A percentile compares a stretch with the other conserved stretches of the same genome.
Evolutionary conservation across 345 rosid species (phyloP).

Genomic region (Luvunga scandens): DNA sequence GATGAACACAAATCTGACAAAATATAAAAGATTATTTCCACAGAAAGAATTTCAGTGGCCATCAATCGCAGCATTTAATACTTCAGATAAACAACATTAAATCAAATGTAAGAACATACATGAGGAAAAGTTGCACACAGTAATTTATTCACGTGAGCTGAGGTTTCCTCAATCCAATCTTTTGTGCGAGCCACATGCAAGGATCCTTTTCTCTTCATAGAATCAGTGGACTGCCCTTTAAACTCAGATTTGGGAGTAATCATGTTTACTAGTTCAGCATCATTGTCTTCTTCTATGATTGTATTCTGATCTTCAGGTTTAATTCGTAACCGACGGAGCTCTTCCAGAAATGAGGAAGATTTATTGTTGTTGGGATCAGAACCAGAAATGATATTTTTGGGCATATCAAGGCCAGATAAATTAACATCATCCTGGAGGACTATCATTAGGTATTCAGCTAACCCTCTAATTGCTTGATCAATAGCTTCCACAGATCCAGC

Average conservation of each 20-base stretch:
- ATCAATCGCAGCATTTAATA: not conserved
- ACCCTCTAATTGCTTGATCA: slow-evolving; percentile 77
- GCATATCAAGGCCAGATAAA: slow-evolving; percentile 33
- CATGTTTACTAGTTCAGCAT: slow-evolving; percentile 25
- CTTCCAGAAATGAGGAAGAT: slow-evolving; percentile 56
- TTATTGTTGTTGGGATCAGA: slow-evolving; percentile 28
- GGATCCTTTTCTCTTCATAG: slow-evolving; percentile 41
- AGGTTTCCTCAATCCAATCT: slow-evolving; percentile 73
- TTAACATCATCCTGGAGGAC: slow-evolving; percentile 77
- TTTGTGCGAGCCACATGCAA: slow-evolving; percentile 70
- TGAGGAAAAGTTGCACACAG: slow-evolving; percentile 73
- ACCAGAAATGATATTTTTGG: slow-evolving; percentile 25
- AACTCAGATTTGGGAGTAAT: slow-evolving; percentile 22
- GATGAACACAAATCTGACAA: slow-evolving; percentile 78
- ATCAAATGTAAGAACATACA: slow-evolving; percentile 38
- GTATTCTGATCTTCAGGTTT: slow-evolving; percentile 38
- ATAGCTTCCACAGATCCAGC: slow-evolving; percentile 82
- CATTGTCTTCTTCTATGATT: slow-evolving; percentile 30
- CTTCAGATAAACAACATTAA: slow-evolving; percentile 12
- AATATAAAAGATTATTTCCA: slow-evolving; percentile 11
- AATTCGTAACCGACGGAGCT: slow-evolving; percentile 60
- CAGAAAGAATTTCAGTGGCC: slow-evolving; percentile 3
- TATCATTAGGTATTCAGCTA: slow-evolving; percentile 90
- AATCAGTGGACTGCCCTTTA: slow-evolving; percentile 25
- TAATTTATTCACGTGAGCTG: slow-evolving; percentile 64